Percentiles rank a stretch among this genome's conserved stretches.
Conservation (phyloP, 768 basidiomycete species). For the Kwoniella bestiolae region DNA sequence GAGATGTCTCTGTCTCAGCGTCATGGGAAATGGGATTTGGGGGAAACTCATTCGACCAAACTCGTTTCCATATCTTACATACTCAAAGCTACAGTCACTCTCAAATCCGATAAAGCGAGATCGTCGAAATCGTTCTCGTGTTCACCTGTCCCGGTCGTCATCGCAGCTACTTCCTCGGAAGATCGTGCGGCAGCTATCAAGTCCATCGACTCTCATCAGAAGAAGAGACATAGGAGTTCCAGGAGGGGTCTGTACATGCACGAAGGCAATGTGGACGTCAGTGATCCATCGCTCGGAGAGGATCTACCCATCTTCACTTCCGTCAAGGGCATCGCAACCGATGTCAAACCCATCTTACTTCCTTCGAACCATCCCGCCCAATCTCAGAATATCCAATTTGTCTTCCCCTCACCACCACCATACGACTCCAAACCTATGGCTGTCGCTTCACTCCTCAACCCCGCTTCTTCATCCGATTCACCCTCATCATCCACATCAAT, state of each 20-base stretch:
- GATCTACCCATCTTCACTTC: conserved; percentile 16
- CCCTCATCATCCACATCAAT: conserved; percentile 10
- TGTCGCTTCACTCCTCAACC: conserved; percentile 19
- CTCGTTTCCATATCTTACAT: conserved; percentile 33
- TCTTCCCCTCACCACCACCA: conserved; percentile 40
- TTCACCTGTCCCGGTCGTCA: conserved; percentile 33
- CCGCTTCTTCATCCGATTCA: neutral
- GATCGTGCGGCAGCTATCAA: conserved; percentile 32
- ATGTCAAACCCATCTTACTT: conserved; percentile 45
- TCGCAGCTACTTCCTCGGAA: conserved; percentile 23
- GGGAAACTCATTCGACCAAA: conserved; percentile 40
- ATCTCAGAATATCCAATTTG: conserved; percentile 44
- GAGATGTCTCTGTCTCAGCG: conserved; percentile 31
- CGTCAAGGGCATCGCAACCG: conserved; percentile 24
- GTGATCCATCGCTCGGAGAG: conserved; percentile 19
- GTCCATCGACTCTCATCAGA: conserved; percentile 14
- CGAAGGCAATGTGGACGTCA: conserved; percentile 47
- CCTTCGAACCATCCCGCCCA: conserved; percentile 32
- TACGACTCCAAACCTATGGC: conserved; percentile 17
- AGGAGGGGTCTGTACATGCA: conserved; percentile 51
- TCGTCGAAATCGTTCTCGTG: conserved; percentile 27
- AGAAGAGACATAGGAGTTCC: conserved; percentile 35
- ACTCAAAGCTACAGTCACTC: conserved; percentile 29
- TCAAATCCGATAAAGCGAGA: conserved; percentile 26
- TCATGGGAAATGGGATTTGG: conserved; percentile 45